A percentile compares a stretch with the other conserved stretches of the same genome.
Conservation (phyloP, 2,329 filamentous ascomycete species). For the Hortaea werneckii region DNA sequence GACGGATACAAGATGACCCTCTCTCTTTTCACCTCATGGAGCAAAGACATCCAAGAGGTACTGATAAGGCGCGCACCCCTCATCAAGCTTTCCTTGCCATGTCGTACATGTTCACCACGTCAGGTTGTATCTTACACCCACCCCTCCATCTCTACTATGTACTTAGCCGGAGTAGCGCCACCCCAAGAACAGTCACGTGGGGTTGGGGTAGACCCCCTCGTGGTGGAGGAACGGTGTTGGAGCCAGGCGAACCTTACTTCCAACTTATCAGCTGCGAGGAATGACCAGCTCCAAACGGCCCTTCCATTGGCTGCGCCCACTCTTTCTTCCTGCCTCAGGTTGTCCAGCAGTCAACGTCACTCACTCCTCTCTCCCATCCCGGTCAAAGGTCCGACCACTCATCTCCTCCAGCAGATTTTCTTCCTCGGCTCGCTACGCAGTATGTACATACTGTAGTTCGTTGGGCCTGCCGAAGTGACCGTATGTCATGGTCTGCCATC, state of each 20-base stretch:
- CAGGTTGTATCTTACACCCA: not conserved
- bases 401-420: too few species aligned
- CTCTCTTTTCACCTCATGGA: not conserved
- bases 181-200: not conserved
- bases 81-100: not conserved
- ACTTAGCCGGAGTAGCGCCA: not conserved
- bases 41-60: not conserved
- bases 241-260: not conserved
- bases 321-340: too few species aligned
- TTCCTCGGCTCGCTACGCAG: too few species aligned
- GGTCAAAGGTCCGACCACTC: too few species aligned
- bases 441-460: too few species aligned
- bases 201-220: not conserved
- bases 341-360: too few species aligned
- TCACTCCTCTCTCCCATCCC: too few species aligned
- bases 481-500: too few species aligned
- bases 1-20: not conserved
- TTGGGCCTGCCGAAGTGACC: too few species aligned
- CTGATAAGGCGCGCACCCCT: not conserved
- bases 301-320: too few species aligned
- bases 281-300: not conserved
- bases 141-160: too few species aligned
- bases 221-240: not conserved
- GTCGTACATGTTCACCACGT: not conserved
- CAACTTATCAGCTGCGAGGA: not conserved